Conservation (phyloP, 2,329 filamentous ascomycete genomes). For the Xylariales sp. region DNA sequence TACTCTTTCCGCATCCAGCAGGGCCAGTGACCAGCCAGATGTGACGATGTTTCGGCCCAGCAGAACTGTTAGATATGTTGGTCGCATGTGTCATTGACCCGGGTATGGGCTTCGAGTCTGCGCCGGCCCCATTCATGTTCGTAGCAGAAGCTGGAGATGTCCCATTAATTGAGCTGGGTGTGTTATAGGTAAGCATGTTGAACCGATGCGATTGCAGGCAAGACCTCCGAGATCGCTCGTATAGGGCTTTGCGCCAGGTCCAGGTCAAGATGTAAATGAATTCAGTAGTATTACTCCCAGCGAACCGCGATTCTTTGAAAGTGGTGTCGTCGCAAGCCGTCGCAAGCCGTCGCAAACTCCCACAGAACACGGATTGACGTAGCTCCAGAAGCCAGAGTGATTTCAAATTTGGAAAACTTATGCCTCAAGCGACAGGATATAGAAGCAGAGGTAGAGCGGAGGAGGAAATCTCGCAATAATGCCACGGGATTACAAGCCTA, state of each 20-base stretch:
- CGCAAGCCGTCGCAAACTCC: background rate
- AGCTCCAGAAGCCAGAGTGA: too few relatives aligned
- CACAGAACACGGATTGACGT: too few relatives aligned
- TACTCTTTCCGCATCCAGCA: constrained; percentile 75
- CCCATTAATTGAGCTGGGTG: constrained; percentile 40
- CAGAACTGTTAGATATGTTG: constrained; percentile 24
- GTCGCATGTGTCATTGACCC: constrained; percentile 22
- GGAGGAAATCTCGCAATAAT: too few relatives aligned
- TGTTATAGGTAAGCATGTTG: constrained; percentile 48
- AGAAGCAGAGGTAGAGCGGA: too few relatives aligned
- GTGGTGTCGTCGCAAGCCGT: constrained; percentile 3
- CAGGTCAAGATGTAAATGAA: background rate
- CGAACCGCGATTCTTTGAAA: background rate
- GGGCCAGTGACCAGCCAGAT: constrained; percentile 80
- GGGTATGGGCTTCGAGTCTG: constrained; percentile 25
- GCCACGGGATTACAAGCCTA: too few relatives aligned
- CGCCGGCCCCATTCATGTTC: constrained; percentile 22
- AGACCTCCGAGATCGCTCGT: too few relatives aligned
- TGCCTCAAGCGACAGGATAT: too few relatives aligned
- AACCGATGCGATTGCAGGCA: too few relatives aligned
- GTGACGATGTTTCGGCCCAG: constrained; percentile 48
- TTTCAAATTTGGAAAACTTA: too few relatives aligned
- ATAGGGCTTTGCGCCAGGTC: too few relatives aligned
- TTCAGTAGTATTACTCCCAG: too few relatives aligned
- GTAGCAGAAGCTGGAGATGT: constrained; percentile 26